Base-by-base conservation (phyloP, 148 eudicot species). In the Chenopodium suecicum region DNA sequence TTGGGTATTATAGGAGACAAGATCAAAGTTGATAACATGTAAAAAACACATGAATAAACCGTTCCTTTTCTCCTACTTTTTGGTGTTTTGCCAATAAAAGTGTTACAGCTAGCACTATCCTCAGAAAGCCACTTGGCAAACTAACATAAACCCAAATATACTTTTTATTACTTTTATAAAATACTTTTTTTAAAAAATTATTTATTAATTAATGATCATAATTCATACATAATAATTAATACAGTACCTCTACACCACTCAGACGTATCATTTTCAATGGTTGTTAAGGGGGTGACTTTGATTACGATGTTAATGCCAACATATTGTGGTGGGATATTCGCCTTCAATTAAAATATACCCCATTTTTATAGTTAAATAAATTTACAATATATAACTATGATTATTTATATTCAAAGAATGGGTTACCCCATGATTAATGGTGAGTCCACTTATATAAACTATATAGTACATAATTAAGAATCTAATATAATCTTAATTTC, bases 1-100 rank as follows among this genome's bases (percentile, higher is more conserved):
- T 63, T 14, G 8, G 54, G 34, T 41, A 67, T 29, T 71, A 19
- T 20, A 70, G 52, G 83, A 75, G 83, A 84, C 86, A 70, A 23
- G 80, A 76, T 84, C 66, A 84, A 80, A 37, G 64, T 80, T 60
- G 62, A 75, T 66, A 74, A 83, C 85, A 83, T 74, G 83, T 46
- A 64, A 4, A n/a, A 10, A 74, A 81, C 64, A 31, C 70, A 81
- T 73, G 64, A 81, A 74, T 64, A 73, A 74, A 29, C 63, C 27
- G 32, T 32, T 73, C 48, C 48, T 58, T 25, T 78, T 48, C 25
- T 62, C 5, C n/a, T 74, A 29, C 72, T 62, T 44, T 62, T 80
- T 70, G 25, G 74, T 47, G 16, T 82, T 60, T 60, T 20, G 73
- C 77, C 73, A 84, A 27, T 31, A 6, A 29, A 74, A 73, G 60